phyloP scores from a whole-genome alignment of 2,329 filamentous ascomycete species.

The Hypomyces perniciosus region DNA sequence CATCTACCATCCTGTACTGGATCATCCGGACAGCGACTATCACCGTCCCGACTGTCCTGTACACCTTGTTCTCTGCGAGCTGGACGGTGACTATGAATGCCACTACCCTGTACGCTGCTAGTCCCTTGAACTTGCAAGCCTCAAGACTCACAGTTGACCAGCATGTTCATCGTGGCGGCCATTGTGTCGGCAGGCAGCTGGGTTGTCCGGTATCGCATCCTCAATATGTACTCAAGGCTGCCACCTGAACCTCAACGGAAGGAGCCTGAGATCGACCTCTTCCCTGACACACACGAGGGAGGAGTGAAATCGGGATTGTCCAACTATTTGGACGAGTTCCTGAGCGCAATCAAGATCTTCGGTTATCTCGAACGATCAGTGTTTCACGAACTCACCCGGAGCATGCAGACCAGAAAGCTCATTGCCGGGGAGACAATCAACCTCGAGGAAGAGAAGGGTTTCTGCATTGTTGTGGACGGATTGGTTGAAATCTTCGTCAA shows the following conservation, averaged over 20 bases:
- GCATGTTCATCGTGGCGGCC: slow-evolving; percentile 69
- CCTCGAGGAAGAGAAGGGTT: slow-evolving; percentile 95
- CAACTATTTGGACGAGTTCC: slow-evolving; percentile 96
- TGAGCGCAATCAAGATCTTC: slow-evolving; percentile 98
- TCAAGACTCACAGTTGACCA: slow-evolving; percentile 26
- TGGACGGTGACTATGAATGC: slow-evolving; percentile 98
- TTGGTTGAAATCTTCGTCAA: slow-evolving; percentile 98
- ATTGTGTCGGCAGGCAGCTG: slow-evolving; percentile 83
- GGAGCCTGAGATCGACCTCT: slow-evolving; percentile 90
- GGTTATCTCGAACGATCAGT: slow-evolving; percentile 94
- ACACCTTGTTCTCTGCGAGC: slow-evolving; percentile 83
- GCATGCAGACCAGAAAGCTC: slow-evolving; percentile 95
- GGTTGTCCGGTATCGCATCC: slow-evolving; percentile 89
- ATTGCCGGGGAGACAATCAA: slow-evolving; percentile 94
- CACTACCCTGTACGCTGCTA: slow-evolving; percentile 69
- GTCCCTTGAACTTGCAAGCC: not conserved
- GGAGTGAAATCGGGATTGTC: slow-evolving; percentile 84
- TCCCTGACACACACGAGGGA: slow-evolving; percentile 85
- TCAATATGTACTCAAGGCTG: slow-evolving; percentile 94
- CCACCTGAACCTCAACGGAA: slow-evolving; percentile 93
- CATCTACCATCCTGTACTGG: slow-evolving; percentile 65
- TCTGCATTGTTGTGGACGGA: slow-evolving; percentile 94
- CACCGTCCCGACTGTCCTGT: slow-evolving; percentile 82
- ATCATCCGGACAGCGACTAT: slow-evolving; percentile 79
- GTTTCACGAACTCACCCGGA: slow-evolving; percentile 93